These are phyloP conservation scores for Tolypocladium amazonense DNA, from an alignment of 2,329 filamentous ascomycete genomes.

Conservation along the genomic window DNA sequence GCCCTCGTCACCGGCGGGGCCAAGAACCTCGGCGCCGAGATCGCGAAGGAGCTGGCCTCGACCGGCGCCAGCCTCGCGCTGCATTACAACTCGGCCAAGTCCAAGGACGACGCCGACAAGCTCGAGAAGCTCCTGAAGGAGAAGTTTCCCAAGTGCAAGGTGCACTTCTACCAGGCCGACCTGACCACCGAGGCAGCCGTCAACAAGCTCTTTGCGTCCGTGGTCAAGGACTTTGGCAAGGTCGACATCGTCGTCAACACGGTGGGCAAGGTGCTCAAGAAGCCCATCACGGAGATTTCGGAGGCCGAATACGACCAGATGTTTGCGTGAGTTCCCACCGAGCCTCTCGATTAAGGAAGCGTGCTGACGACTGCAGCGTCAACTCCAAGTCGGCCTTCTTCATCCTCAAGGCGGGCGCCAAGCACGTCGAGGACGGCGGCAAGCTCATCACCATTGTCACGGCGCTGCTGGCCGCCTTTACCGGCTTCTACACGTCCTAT, in stretches of 20 bases:
- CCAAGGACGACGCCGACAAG: constrained; percentile 22
- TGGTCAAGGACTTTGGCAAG: constrained; percentile 28
- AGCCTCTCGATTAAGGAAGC: too few species aligned
- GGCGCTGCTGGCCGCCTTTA: constrained; percentile 33
- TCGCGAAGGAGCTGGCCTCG: constrained; percentile 44
- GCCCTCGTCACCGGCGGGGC: constrained; percentile 44
- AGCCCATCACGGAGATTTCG: constrained; percentile 29
- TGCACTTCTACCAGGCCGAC: constrained; percentile 31
- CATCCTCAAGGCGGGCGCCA: constrained; percentile 30
- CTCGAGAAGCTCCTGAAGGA: constrained; percentile 25
- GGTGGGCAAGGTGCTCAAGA: constrained; percentile 37
- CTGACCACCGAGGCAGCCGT: constrained; percentile 28
- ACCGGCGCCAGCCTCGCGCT: constrained; percentile 47
- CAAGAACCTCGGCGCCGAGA: constrained; percentile 50
- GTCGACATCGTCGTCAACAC: constrained; percentile 41
- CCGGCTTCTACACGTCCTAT: constrained; percentile 32
- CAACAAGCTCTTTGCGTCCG: constrained; percentile 26
- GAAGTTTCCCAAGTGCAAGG: constrained; percentile 17
- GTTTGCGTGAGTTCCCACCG: constrained; percentile 26
- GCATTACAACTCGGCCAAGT: constrained; percentile 39
- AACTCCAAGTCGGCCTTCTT: constrained; percentile 36
- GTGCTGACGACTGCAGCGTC: constrained; percentile 2
- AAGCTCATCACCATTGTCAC: constrained; percentile 36
- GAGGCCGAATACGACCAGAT: constrained; percentile 35
- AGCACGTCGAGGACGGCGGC: constrained; percentile 30